These are phyloP conservation scores for Fusarium caatingaense DNA, from an alignment of 2,329 filamentous ascomycete species.

Conservation along the genomic window DNA sequence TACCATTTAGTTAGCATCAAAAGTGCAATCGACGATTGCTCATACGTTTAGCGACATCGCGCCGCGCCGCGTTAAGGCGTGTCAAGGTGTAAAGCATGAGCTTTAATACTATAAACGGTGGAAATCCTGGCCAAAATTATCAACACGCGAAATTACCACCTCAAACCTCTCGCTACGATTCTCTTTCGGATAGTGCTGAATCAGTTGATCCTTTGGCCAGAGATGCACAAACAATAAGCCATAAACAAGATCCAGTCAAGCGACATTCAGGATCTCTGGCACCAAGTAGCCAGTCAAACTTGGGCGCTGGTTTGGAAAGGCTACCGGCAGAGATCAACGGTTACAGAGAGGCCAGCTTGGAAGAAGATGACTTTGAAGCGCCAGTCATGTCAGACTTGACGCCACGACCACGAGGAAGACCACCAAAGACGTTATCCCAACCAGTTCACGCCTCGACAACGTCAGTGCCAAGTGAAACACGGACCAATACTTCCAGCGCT, in stretches of 20 bases:
- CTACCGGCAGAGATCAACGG: conserved; percentile 18
- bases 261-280: conserved; percentile 1
- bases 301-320: conserved; percentile 39
- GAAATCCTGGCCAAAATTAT: background rate
- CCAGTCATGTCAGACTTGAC: conserved; percentile 40
- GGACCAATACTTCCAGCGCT: conserved; percentile 11
- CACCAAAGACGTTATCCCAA: conserved; percentile 17
- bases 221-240: conserved; percentile 13
- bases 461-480: conserved; percentile 3
- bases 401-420: conserved; percentile 27
- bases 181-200: conserved; percentile 23
- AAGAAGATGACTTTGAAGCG: conserved; percentile 15
- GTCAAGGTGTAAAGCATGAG: conserved; percentile 16
- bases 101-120: conserved; percentile 4
- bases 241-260: conserved; percentile 23
- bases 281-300: conserved; percentile 6
- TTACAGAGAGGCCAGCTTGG: conserved; percentile 6
- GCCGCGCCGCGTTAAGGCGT: conserved; percentile 13
- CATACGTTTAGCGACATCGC: background rate
- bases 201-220: conserved; percentile 39
- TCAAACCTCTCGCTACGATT: conserved; percentile 5
- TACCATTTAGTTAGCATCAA: background rate
- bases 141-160: background rate
- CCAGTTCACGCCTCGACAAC: background rate
- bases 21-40: background rate